phyloP scores from a whole-genome alignment of 345 rosid species.

The Salix arbutifolia region DNA sequence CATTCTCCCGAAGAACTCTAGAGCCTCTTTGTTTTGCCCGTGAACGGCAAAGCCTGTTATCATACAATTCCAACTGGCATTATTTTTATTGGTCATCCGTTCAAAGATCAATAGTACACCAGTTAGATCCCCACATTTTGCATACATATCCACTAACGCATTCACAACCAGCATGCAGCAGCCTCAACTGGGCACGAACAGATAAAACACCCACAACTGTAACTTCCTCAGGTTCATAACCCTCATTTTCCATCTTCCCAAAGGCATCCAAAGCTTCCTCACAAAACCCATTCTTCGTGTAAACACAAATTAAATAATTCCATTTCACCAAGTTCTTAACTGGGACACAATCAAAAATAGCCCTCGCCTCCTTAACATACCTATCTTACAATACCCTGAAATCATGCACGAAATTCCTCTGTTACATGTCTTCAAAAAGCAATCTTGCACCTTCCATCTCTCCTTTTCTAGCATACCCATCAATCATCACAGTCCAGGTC shows the following conservation, averaged over 20 bases:
- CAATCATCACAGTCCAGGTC: slow-evolving; percentile 73
- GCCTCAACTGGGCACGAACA: slow-evolving; percentile 70
- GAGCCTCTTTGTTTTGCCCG: slow-evolving; percentile 56
- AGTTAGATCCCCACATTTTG: slow-evolving; percentile 67
- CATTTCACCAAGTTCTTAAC: slow-evolving; percentile 57
- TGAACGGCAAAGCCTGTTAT: slow-evolving; percentile 59
- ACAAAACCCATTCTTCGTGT: slow-evolving; percentile 52
- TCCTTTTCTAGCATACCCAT: slow-evolving; percentile 50
- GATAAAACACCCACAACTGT: slow-evolving; percentile 56
- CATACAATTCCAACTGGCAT: slow-evolving; percentile 70
- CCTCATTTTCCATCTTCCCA: slow-evolving; percentile 49
- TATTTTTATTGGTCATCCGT: slow-evolving; percentile 35
- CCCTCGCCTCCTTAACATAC: slow-evolving; percentile 48
- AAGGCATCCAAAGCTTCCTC: slow-evolving; percentile 54
- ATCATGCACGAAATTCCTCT: slow-evolving; percentile 65
- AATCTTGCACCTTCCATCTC: slow-evolving; percentile 51
- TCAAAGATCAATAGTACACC: slow-evolving; percentile 53
- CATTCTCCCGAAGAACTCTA: slow-evolving; percentile 55
- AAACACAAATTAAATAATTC: slow-evolving; percentile 70
- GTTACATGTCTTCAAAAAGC: slow-evolving; percentile 57
- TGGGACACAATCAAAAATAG: slow-evolving; percentile 41
- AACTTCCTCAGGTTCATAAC: slow-evolving; percentile 58
- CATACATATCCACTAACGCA: slow-evolving; percentile 64
- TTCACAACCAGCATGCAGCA: slow-evolving; percentile 44
- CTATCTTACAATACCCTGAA: slow-evolving; percentile 62